A percentile compares a stretch with the other conserved stretches of the same genome.
These are phyloP conservation scores for Combretum micranthum DNA, from an alignment of 345 rosid genomes.

Conservation along the genomic window DNA sequence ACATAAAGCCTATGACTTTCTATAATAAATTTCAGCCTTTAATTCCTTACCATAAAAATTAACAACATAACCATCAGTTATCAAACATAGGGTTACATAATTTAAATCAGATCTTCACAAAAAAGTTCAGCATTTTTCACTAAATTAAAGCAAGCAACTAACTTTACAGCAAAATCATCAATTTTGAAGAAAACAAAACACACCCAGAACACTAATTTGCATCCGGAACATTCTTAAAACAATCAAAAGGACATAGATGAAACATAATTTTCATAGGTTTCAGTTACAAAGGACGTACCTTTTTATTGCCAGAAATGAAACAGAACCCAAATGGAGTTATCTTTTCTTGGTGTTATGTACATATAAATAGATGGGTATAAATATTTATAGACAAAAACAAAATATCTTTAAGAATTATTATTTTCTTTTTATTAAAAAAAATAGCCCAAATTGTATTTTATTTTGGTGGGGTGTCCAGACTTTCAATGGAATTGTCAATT, in stretches of 20 bases:
- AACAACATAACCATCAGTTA: background rate
- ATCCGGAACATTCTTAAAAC: background rate
- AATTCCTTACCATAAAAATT: background rate
- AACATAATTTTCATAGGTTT: no score
- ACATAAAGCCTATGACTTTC: background rate
- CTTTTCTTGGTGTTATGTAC: slow-evolving; percentile 12
- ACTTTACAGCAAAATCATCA: background rate
- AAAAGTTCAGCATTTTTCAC: background rate
- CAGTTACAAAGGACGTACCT: slow-evolving; percentile 8
- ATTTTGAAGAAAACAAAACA: slow-evolving; percentile 2
- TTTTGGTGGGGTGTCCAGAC: slow-evolving; percentile 12
- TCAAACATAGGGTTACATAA: background rate
- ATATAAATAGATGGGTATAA: background rate
- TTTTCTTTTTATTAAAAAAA: slow-evolving; percentile 1
- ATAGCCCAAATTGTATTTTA: slow-evolving; percentile 7
- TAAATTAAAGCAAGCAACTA: background rate
- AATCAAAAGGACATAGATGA: background rate
- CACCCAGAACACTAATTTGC: slow-evolving; percentile 15
- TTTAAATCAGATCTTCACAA: background rate
- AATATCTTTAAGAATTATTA: no score
- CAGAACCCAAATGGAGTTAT: background rate
- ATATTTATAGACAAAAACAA: no score
- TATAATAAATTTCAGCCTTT: background rate
- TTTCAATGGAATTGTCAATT: background rate
- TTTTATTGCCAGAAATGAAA: background rate